Evolutionary conservation across 2,329 filamentous ascomycete species (phyloP).

Genomic region (Acephala macrosclerotiorum): DNA sequence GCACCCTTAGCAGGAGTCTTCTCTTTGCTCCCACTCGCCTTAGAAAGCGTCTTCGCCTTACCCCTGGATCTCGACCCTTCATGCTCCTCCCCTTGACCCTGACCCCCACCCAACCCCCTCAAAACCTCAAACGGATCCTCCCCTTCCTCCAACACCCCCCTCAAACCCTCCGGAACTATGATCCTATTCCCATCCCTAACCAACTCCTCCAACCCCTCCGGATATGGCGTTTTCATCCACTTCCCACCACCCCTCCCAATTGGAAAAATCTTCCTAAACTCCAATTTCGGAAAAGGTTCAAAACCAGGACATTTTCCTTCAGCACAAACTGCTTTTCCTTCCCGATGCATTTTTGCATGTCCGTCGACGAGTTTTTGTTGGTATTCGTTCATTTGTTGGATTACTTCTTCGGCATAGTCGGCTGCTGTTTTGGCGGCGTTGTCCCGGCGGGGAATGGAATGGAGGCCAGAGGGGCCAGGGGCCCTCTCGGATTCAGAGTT

Average conservation of each 20-base stretch:
- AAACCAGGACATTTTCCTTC: neutral
- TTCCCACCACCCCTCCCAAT: too few relatives aligned
- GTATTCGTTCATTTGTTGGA: neutral
- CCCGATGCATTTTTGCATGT: neutral
- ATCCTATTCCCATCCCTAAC: too few relatives aligned
- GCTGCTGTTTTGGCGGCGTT: neutral
- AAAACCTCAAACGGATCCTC: too few relatives aligned
- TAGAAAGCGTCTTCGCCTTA: neutral
- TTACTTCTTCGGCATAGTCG: neutral
- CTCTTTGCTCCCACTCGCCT: neutral
- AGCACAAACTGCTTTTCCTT: neutral
- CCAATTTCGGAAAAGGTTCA: neutral
- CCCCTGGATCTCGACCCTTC: too few relatives aligned
- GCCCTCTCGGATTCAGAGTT: neutral
- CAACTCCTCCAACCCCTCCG: neutral
- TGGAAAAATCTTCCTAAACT: neutral
- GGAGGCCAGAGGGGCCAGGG: too few relatives aligned
- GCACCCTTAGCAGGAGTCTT: neutral
- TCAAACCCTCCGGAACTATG: neutral
- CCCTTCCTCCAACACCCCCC: neutral
- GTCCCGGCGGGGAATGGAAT: too few relatives aligned
- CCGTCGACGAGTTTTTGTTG: neutral
- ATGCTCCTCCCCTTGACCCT: too few relatives aligned
- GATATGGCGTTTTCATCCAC: neutral
- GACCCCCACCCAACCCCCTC: too few relatives aligned